phyloP scores from a whole-genome alignment of 306 rosid genomes.

The Begonia fuchsioides region DNA sequence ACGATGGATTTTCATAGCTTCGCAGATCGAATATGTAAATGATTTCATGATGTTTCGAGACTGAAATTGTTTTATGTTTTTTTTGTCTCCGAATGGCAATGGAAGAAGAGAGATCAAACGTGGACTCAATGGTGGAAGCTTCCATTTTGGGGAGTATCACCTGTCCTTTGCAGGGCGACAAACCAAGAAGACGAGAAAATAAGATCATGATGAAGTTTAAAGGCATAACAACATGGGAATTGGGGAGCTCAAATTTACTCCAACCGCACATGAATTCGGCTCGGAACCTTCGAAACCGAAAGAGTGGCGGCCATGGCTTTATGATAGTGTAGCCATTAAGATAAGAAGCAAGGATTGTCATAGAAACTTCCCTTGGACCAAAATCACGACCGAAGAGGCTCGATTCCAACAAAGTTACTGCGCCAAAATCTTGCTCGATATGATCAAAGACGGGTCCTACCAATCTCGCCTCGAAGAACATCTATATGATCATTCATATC shows the following conservation, averaged over 20 bases:
- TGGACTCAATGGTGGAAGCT: constrained; percentile 9
- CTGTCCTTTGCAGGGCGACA: not conserved
- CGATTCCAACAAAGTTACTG: constrained; percentile 42
- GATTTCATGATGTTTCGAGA: too few relatives aligned
- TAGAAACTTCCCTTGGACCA: constrained; percentile 61
- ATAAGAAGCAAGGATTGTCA: constrained; percentile 52
- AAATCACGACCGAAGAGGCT: constrained; percentile 46
- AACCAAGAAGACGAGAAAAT: constrained; percentile 1
- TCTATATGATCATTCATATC: constrained; percentile 11
- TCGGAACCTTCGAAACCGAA: constrained; percentile 67
- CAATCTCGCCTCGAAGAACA: constrained; percentile 37
- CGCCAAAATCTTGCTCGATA: constrained; percentile 31
- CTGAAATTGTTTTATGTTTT: too few relatives aligned
- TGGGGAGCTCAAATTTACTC: constrained; percentile 93
- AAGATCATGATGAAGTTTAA: constrained; percentile 32
- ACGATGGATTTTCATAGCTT: too few relatives aligned
- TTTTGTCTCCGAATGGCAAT: constrained; percentile 8
- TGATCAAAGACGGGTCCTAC: constrained; percentile 73
- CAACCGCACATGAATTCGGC: constrained; percentile 76
- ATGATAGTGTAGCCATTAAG: constrained; percentile 63
- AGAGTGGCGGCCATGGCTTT: constrained; percentile 78
- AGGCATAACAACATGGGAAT: constrained; percentile 72
- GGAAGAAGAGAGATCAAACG: constrained; percentile 12
- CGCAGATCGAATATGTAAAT: too few relatives aligned
- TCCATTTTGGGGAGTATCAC: constrained; percentile 15